phyloP scores from a whole-genome alignment of 805 yeast genomes.

The Danielozyma ontarioensis region DNA sequence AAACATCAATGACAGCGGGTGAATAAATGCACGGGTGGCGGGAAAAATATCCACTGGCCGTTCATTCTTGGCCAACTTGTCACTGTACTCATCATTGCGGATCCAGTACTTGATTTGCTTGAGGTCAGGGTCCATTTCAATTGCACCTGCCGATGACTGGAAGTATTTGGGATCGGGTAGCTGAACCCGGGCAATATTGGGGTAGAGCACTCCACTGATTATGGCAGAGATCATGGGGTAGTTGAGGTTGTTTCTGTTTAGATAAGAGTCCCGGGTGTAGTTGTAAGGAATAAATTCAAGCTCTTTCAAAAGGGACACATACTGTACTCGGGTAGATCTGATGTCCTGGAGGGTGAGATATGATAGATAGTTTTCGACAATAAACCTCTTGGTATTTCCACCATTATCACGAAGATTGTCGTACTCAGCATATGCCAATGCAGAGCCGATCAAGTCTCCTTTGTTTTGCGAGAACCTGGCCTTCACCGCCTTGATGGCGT shows the following conservation, averaged over 20 bases:
- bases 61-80: constrained; percentile 6
- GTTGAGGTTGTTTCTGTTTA: constrained; percentile 52
- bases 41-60: constrained; percentile 32
- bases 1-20: constrained; percentile 44
- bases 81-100: constrained; percentile 49
- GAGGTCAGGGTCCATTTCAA: constrained; percentile 84
- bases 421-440: constrained; percentile 56
- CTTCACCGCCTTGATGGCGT: constrained; percentile 48
- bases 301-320: constrained; percentile 64
- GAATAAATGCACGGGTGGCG: constrained; percentile 70
- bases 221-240: constrained; percentile 56
- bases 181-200: constrained; percentile 76
- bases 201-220: constrained; percentile 76
- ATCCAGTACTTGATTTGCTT: constrained; percentile 67
- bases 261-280: constrained; percentile 25
- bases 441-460: constrained; percentile 75
- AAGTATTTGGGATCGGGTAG: constrained; percentile 75
- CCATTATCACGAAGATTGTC: constrained; percentile 15
- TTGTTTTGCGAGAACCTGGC: constrained; percentile 29
- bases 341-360: constrained; percentile 65
- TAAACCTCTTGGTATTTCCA: constrained; percentile 34
- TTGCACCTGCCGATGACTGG: constrained; percentile 68
- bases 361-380: constrained; percentile 58
- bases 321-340: constrained; percentile 64
- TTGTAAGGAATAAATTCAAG: constrained; percentile 67